Base-by-base conservation (phyloP, 2,329 filamentous ascomycete genomes). In the Cladobotryum mycophilum region DNA sequence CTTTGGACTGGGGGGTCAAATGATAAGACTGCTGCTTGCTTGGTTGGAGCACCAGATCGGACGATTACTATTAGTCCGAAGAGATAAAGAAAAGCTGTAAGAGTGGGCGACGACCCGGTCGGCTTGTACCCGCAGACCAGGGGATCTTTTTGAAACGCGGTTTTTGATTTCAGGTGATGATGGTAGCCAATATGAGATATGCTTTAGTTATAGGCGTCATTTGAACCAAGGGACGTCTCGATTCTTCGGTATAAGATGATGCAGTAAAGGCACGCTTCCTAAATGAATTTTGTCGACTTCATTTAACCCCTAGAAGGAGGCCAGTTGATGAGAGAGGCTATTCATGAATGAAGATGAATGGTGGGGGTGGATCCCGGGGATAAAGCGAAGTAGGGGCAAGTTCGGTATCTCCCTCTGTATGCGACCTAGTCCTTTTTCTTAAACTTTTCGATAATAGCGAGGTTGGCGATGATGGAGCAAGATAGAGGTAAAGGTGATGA, bases 171-270 rank as follows among this genome's bases (percentile, higher is more conserved):
- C 60, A 78, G 65, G 76, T 78, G 66, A 78, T 67, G 65, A 79
- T 72, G 56, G 75, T 74, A 65, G 67, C 70, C 59, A 78, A 70
- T 65, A 77, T 70, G 61, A 80, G 76, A 79, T 79, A 78, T 76
- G 76, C 71, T 67, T 72, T 69, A 69, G 72, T 77, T 77, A 76
- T 78, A 72, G 69, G 71, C 70, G 76, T 79, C 77, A 81, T 80
- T 53, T 75, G 70, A 57, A 46, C 49, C 45, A 41, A 45, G 70
- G 37, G 41, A 8, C 43, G 41, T 37, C 22, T 17, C 46, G 25
- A n/a, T n/a, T n/a, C 46, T 30, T 33, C 11, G 41, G 30, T 48
- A 48, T 47, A 51, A 47, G 34, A 17, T 25, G 34, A 17, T 25
- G 30, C 25, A 41, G 45, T 30, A 18, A 30, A 22, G 30, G 35